Percentiles rank a stretch among this genome's conserved stretches.
These are phyloP conservation scores for Tetrastigma voinierianum DNA, from an alignment of 164 flowering plant genomes.

Conservation along the genomic window DNA sequence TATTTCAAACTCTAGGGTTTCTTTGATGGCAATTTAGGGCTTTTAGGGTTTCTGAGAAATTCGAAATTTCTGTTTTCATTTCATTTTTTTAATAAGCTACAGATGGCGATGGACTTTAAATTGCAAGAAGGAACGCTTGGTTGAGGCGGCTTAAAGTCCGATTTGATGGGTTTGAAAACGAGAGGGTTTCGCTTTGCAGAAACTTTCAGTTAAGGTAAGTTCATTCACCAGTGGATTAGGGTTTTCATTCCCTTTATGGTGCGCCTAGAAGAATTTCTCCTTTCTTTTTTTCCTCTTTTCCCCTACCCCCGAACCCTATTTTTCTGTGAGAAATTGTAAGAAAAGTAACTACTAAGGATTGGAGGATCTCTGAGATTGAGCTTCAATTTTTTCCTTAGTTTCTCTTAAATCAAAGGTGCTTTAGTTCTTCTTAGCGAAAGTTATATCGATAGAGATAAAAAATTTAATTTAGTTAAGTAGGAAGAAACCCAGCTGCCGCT, in stretches of 20 bases:
- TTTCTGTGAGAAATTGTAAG: neutral
- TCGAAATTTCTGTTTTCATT: neutral
- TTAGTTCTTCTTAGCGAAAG: too few species aligned
- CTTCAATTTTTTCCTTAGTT: too few species aligned
- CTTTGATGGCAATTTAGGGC: neutral
- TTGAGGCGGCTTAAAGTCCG: constrained; percentile 43
- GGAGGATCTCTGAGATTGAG: too few species aligned
- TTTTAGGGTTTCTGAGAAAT: neutral
- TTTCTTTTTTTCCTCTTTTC: too few species aligned
- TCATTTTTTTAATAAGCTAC: constrained; percentile 4
- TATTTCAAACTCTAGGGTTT: neutral
- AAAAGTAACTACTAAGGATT: neutral
- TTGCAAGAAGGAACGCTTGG: constrained; percentile 24
- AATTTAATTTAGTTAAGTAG: too few species aligned
- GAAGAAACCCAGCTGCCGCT: too few species aligned
- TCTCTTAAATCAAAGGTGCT: too few species aligned
- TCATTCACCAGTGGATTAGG: constrained; percentile 3
- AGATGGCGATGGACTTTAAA: constrained; percentile 42
- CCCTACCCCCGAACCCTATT: neutral
- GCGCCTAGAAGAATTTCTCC: neutral
- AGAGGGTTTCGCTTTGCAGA: constrained; percentile 34
- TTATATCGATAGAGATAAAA: too few species aligned
- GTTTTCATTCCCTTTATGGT: neutral
- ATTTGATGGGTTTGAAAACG: constrained; percentile 45
- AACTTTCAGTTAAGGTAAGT: constrained; percentile 51